Percentiles rank a stretch among this genome's conserved stretches.
Conservation (phyloP, 2,329 filamentous ascomycete species). For the Trichophyton benhamiae region DNA sequence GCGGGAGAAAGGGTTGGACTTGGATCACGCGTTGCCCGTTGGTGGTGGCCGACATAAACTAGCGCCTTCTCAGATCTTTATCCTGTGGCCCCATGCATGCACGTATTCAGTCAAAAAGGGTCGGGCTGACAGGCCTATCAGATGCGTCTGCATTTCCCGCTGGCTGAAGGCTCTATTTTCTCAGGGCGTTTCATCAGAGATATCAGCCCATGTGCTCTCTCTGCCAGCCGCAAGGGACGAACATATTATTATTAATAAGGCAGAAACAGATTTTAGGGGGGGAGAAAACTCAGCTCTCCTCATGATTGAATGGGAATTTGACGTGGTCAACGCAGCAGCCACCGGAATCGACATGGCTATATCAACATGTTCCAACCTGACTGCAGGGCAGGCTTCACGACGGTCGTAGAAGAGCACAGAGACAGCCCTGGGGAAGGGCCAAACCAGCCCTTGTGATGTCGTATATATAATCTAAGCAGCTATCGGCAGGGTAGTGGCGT, state of each 20-base stretch:
- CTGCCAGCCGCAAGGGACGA: neutral
- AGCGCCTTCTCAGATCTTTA: neutral
- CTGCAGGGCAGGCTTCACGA: neutral
- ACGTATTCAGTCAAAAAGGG: neutral
- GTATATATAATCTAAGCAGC: neutral
- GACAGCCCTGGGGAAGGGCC: neutral
- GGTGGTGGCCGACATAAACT: neutral
- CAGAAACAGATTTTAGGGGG: neutral
- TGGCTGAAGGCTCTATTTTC: neutral
- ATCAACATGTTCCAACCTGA: too few relatives aligned
- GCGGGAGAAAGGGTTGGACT: neutral
- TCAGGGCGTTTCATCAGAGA: neutral
- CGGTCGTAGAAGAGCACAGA: neutral
- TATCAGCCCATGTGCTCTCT: neutral
- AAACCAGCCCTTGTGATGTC: neutral
- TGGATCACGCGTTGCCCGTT: conserved; percentile 1
- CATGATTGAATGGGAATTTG: conserved; percentile 2
- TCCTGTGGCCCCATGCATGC: conserved; percentile 4
- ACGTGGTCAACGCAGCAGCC: neutral
- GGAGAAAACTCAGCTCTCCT: neutral
- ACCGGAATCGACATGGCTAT: neutral
- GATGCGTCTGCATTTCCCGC: neutral
- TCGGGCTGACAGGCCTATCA: neutral
- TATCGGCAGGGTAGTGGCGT: neutral
- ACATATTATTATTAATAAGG: neutral